phyloP scores from a whole-genome alignment of 2,329 filamentous ascomycete species.

The Pyricularia grisea region DNA sequence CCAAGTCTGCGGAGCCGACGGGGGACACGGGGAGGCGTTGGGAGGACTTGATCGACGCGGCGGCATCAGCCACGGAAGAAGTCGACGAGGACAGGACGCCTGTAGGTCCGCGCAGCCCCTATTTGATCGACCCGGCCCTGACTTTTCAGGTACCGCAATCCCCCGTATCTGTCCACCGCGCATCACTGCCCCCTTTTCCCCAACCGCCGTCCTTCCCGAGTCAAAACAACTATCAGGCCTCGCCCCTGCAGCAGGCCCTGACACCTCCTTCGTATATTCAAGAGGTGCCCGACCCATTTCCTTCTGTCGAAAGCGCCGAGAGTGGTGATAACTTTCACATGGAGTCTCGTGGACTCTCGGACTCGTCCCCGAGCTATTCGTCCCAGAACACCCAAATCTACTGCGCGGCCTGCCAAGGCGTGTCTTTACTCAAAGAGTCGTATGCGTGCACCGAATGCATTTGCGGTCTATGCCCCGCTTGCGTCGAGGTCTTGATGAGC shows the following conservation, averaged over 20 bases:
- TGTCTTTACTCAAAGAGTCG: constrained; percentile 70
- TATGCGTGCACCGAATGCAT: constrained; percentile 97
- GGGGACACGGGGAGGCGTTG: constrained; percentile 80
- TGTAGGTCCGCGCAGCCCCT: constrained; percentile 44
- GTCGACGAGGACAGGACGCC: constrained; percentile 86
- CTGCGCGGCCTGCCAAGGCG: constrained; percentile 75
- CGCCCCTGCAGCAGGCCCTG: constrained; percentile 80
- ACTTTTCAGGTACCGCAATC: constrained; percentile 51
- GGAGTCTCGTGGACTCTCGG: constrained; percentile 51
- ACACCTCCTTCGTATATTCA: constrained; percentile 69
- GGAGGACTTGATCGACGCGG: constrained; percentile 94
- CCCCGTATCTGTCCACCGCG: constrained; percentile 52
- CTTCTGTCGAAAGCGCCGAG: constrained; percentile 75
- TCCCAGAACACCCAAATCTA: constrained; percentile 80
- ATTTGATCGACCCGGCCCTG: constrained; percentile 32
- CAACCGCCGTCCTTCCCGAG: constrained; percentile 44
- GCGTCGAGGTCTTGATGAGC: constrained; percentile 70
- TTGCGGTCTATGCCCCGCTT: constrained; percentile 81
- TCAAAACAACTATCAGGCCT: constrained; percentile 68
- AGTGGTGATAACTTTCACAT: constrained; percentile 66
- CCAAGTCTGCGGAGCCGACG: constrained; percentile 76
- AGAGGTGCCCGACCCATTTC: constrained; percentile 69
- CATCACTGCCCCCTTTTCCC: constrained; percentile 51
- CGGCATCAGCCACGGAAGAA: constrained; percentile 81
- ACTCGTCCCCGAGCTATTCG: constrained; percentile 66